phyloP scores from a whole-genome alignment of 2,329 filamentous ascomycete genomes.

The Botryotinia globosa region DNA sequence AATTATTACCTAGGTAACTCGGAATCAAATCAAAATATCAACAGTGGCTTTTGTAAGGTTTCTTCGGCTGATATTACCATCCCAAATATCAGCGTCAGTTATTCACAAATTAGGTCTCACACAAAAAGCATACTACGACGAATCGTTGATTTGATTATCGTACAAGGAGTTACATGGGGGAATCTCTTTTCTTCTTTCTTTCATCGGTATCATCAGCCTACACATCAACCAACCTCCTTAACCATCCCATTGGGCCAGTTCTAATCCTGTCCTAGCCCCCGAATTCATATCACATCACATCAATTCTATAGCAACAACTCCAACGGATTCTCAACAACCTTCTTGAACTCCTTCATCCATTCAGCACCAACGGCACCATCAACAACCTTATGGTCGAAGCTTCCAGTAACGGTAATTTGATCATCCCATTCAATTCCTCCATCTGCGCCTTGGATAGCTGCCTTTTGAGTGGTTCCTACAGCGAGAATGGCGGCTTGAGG shows the following conservation, averaged over 20 bases:
- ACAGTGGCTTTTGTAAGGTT: not conserved
- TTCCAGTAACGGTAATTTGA: slow-evolving; percentile 90
- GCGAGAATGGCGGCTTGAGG: slow-evolving; percentile 94
- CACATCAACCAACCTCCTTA: slow-evolving; percentile 4
- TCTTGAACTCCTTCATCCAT: slow-evolving; percentile 97
- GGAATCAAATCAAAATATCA: not conserved
- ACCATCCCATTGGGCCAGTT: not conserved
- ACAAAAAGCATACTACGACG: not conserved
- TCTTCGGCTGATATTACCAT: not conserved
- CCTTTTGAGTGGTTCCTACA: slow-evolving; percentile 93
- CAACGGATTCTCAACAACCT: slow-evolving; percentile 94
- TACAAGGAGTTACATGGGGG: slow-evolving; percentile 29
- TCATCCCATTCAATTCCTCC: slow-evolving; percentile 96
- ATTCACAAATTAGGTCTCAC: not conserved
- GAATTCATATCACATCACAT: slow-evolving; percentile 16
- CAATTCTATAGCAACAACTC: slow-evolving; percentile 73
- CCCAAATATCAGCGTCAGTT: not conserved
- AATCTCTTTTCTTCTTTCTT: slow-evolving; percentile 27
- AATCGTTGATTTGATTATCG: slow-evolving; percentile 10
- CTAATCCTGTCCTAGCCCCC: not conserved
- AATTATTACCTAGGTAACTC: no score
- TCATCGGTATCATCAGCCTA: slow-evolving; percentile 21
- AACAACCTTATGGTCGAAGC: slow-evolving; percentile 98
- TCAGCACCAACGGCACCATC: slow-evolving; percentile 95
- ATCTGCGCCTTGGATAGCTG: slow-evolving; percentile 79